Evolutionary conservation across 192 early-diverging fungal genomes (phyloP).

Genomic region (Mortierella alpina): DNA sequence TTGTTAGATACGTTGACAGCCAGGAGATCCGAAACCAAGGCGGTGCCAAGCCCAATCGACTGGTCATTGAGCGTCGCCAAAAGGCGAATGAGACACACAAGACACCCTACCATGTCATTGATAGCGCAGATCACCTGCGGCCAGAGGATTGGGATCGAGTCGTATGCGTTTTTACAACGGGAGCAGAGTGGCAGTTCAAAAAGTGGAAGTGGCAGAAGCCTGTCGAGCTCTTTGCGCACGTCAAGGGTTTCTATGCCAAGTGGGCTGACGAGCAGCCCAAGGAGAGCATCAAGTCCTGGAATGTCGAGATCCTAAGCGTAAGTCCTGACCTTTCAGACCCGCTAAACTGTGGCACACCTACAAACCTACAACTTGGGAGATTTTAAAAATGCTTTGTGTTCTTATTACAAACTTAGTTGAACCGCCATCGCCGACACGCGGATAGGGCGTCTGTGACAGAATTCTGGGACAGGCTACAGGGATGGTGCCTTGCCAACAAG

Average conservation of each 20-base stretch:
- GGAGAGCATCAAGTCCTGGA: conserved; percentile 58
- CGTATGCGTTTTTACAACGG: conserved; percentile 91
- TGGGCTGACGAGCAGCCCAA: conserved; percentile 62
- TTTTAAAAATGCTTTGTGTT: background rate
- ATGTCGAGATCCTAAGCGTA: conserved; percentile 64
- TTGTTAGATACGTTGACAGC: conserved; percentile 68
- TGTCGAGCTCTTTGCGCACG: conserved; percentile 83
- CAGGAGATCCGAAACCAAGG: conserved; percentile 71
- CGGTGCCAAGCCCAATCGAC: conserved; percentile 71
- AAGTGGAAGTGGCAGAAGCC: conserved; percentile 90
- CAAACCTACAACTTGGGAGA: too few species aligned
- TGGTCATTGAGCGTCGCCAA: conserved; percentile 72
- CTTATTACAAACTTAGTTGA: conserved; percentile 49
- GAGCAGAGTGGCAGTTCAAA: conserved; percentile 95
- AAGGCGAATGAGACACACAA: conserved; percentile 62
- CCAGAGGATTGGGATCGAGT: conserved; percentile 89
- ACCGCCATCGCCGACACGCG: conserved; percentile 65
- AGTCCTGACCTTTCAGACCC: conserved; percentile 5
- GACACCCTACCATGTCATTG: conserved; percentile 81
- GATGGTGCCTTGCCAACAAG: conserved; percentile 60
- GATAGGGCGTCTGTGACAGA: conserved; percentile 65
- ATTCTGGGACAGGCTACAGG: conserved; percentile 67
- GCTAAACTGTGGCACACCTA: too few species aligned
- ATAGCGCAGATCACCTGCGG: conserved; percentile 77
- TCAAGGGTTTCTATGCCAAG: conserved; percentile 73